phyloP scores from a whole-genome alignment of 228 moss, liverwort and hornwort genomes.

The Sphagnum magellanicum region DNA sequence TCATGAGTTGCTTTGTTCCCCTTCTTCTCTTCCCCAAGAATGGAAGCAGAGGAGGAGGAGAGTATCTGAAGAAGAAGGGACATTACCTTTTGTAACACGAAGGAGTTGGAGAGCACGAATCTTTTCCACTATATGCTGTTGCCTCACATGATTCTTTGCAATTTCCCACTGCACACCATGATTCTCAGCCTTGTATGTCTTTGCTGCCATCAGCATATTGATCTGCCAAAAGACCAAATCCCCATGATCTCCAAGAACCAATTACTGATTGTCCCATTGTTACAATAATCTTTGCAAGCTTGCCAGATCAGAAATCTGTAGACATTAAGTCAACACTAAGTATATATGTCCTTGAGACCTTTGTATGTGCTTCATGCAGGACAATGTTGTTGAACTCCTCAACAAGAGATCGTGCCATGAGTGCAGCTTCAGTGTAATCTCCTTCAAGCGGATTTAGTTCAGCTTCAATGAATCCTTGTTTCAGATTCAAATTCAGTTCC shows the following conservation, averaged over 20 bases:
- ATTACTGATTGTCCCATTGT: not conserved
- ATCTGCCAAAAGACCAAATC: constrained; percentile 23
- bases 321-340: not conserved
- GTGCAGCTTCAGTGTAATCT: constrained; percentile 47
- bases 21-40: not conserved
- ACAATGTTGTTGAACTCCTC: constrained; percentile 73
- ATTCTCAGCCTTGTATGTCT: constrained; percentile 60
- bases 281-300: not conserved
- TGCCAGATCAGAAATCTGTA: not conserved
- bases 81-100: constrained; percentile 70
- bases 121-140: constrained; percentile 60
- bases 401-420: constrained; percentile 52
- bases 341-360: constrained; percentile 18
- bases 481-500: constrained; percentile 42
- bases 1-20: not conserved
- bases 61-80: not conserved
- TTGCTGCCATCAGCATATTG: constrained; percentile 57
- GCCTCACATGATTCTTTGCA: constrained; percentile 27
- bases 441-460: constrained; percentile 67
- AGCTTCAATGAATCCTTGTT: constrained; percentile 61
- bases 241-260: not conserved
- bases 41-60: constrained; percentile 15
- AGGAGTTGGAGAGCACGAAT: constrained; percentile 73
- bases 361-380: constrained; percentile 56
- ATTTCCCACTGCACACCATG: constrained; percentile 69